Evolutionary conservation across 129 eudicot species (phyloP).

Genomic region (Scalesia atractyloides): DNA sequence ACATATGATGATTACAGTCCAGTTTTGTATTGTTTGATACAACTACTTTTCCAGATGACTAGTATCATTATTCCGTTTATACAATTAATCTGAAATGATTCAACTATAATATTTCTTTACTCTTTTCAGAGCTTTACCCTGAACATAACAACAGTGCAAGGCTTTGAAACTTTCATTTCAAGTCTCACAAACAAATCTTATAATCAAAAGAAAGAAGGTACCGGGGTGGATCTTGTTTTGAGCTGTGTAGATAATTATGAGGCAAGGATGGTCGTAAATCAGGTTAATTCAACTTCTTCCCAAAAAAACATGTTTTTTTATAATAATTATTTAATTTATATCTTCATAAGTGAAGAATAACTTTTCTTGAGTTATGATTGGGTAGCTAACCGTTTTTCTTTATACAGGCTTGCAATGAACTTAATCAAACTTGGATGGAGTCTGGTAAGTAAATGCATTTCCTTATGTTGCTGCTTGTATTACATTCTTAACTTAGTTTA

Average conservation of each 20-base stretch:
- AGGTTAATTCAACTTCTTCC: slow-evolving; percentile 46
- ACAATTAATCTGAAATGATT: neutral
- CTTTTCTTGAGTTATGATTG: slow-evolving; percentile 3
- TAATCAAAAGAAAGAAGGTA: slow-evolving; percentile 61
- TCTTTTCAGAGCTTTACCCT: slow-evolving; percentile 79
- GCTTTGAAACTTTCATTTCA: slow-evolving; percentile 85
- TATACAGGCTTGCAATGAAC: slow-evolving; percentile 95
- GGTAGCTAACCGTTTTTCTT: slow-evolving; percentile 28
- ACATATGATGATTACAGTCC: neutral
- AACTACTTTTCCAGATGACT: neutral
- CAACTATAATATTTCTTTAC: neutral
- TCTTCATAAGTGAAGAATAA: neutral
- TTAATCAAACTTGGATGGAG: slow-evolving; percentile 97
- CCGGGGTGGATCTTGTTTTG: slow-evolving; percentile 92
- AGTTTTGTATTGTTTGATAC: neutral
- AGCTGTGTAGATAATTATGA: slow-evolving; percentile 99
- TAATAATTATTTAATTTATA: neutral
- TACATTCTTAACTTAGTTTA: neutral
- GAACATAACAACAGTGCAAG: slow-evolving; percentile 95
- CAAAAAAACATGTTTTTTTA: neutral
- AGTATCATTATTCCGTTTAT: neutral
- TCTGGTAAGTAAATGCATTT: slow-evolving; percentile 58
- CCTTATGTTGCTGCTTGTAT: neutral
- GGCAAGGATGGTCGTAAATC: slow-evolving; percentile 99
- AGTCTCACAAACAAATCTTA: slow-evolving; percentile 76